Evolutionary conservation across 2,329 filamentous ascomycete genomes (phyloP), one percentile per base, ranked within the genome.

Genomic region (Aspergillus japonicus): DNA sequence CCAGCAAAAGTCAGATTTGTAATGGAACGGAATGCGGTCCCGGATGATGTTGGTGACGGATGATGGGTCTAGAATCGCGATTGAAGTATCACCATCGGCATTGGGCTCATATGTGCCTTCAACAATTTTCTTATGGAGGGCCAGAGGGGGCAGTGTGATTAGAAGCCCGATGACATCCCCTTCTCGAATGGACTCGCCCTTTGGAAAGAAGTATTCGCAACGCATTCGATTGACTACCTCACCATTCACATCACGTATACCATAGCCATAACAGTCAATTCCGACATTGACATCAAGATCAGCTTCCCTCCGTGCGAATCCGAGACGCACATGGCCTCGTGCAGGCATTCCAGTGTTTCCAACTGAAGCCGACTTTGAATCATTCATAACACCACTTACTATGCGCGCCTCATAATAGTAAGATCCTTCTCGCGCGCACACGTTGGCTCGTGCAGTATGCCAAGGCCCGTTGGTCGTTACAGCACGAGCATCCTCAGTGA

Each of bases 371-470:
- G 61, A 56, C 52, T 69, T 62, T 12, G 69, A 52, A 19, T 69
- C 66, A 49, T 71, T 70, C 49, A 75, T 65, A 48, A 78, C 71
- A 6, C 95, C 95, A 65, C 88, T 87, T 10, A 93, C 88, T 56
- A 99, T 87, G 70, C 90, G 93, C 75, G 94, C 92, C 77, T 99
- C 95, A 82, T 92, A 99, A 75, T 96, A 99, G 82, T 91, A 92
- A 33, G 90, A 86, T 0, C 95, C 95, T 75, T 98, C 91, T 50
- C 95, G 84, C 4, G 93, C 90, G 24, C 90, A 92, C 0, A 98
- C 89, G 69, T 99, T 99, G 12, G 91, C 92, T 44, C 94, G 87
- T 2, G 90, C 89, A 82, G 94, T 95, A 60, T 96, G 86, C 83
- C 95, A 97, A 8, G 95, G 93, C 75, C 96, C 96, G 66, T 94